A percentile compares a stretch with the other conserved stretches of the same genome.
phyloP scores from a whole-genome alignment of 768 basidiomycete species.

The Lepiota brunneoincarnata region DNA sequence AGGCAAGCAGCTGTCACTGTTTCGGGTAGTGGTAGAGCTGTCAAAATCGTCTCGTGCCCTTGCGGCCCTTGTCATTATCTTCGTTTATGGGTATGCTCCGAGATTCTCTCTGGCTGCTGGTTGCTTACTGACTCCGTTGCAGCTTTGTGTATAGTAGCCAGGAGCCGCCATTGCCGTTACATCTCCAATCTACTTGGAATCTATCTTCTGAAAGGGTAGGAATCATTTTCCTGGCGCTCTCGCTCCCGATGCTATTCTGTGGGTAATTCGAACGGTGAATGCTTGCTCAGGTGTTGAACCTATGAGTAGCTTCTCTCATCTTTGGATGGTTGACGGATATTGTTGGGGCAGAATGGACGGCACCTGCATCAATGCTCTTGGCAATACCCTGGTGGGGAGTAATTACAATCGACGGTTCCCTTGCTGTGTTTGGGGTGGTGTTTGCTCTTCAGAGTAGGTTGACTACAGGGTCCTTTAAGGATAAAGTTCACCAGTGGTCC shows the following conservation, averaged over 20 bases:
- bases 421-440: slow-evolving; percentile 46
- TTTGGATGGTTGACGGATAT: slow-evolving; percentile 59
- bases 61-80: slow-evolving; percentile 39
- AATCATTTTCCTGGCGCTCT: slow-evolving; percentile 62
- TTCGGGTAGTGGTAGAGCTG: slow-evolving; percentile 39
- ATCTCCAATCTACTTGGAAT: slow-evolving; percentile 47
- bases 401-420: slow-evolving; percentile 41
- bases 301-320: slow-evolving; percentile 48
- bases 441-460: slow-evolving; percentile 55
- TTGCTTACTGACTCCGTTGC: neutral
- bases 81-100: slow-evolving; percentile 54
- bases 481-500: slow-evolving; percentile 1
- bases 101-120: neutral
- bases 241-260: slow-evolving; percentile 67
- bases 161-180: slow-evolving; percentile 58
- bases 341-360: slow-evolving; percentile 54
- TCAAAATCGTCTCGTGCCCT: slow-evolving; percentile 47
- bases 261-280: slow-evolving; percentile 17
- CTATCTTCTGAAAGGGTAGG: slow-evolving; percentile 53
- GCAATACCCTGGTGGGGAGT: slow-evolving; percentile 65
- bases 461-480: neutral
- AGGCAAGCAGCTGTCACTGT: slow-evolving; percentile 30
- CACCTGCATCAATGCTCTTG: slow-evolving; percentile 43
- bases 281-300: neutral
- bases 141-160: slow-evolving; percentile 48